These are phyloP conservation scores for Stellera chamaejasme DNA, from an alignment of 345 rosid genomes.

Conservation along the genomic window DNA sequence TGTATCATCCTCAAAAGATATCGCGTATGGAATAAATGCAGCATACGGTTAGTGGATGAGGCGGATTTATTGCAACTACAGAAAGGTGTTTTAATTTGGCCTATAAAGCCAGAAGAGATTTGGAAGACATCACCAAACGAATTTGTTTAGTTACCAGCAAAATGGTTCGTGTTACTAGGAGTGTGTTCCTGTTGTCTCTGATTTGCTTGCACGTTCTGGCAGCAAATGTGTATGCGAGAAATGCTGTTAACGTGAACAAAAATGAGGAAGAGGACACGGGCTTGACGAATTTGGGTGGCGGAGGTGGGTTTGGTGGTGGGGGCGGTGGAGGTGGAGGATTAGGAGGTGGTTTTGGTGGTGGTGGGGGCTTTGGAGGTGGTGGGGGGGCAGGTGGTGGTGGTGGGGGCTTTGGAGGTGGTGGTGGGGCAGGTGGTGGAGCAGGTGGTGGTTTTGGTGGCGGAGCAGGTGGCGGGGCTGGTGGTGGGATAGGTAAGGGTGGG, in stretches of 20 bases:
- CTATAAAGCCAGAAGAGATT: conserved; percentile 11
- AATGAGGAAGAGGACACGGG: conserved; percentile 23
- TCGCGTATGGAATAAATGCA: conserved; percentile 16
- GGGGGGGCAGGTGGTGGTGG: background rate
- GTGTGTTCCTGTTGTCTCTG: conserved; percentile 30
- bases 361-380: conserved; percentile 5
- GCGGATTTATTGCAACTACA: conserved; percentile 22
- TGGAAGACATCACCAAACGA: background rate
- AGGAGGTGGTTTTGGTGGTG: conserved; percentile 10
- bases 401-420: background rate
- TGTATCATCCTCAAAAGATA: too few species aligned
- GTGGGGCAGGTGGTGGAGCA: conserved; percentile 10
- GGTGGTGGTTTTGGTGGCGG: conserved; percentile 16
- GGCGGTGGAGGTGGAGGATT: background rate
- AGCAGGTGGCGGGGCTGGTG: background rate
- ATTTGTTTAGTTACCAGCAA: background rate
- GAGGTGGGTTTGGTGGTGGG: conserved; percentile 3
- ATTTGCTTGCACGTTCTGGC: conserved; percentile 36
- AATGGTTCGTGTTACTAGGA: conserved; percentile 25
- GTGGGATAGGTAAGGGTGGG: conserved; percentile 3
- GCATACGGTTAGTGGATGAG: conserved; percentile 34
- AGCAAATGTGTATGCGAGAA: conserved; percentile 31
- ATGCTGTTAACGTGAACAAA: conserved; percentile 14
- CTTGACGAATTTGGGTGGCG: conserved; percentile 11
- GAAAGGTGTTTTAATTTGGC: background rate